These are phyloP conservation scores for Verticillium longisporum DNA, from an alignment of 2,329 filamentous ascomycete species.

Conservation along the genomic window DNA sequence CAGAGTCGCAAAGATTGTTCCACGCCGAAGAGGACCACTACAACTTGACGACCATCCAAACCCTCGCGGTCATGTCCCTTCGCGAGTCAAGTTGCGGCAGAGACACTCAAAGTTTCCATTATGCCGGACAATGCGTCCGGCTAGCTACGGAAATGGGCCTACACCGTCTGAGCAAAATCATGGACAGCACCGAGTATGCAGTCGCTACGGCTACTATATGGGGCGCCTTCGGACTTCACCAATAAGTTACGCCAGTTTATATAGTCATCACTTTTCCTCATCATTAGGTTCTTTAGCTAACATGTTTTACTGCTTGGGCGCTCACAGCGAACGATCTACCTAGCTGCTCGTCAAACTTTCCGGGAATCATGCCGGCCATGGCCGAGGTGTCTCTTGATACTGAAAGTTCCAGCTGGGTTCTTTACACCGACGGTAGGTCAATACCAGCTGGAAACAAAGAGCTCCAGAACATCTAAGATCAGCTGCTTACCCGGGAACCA, in stretches of 20 bases:
- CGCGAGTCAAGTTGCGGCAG: constrained; percentile 66
- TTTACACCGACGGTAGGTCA: too few relatives aligned
- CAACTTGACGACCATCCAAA: constrained; percentile 64
- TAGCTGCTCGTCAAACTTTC: too few relatives aligned
- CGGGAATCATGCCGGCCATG: too few relatives aligned
- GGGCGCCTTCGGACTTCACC: constrained; percentile 56
- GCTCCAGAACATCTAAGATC: too few relatives aligned
- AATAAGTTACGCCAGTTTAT: too few relatives aligned
- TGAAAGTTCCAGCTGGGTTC: too few relatives aligned
- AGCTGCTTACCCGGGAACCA: too few relatives aligned
- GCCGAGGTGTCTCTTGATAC: too few relatives aligned
- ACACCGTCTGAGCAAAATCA: constrained; percentile 46
- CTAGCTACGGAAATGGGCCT: constrained; percentile 67
- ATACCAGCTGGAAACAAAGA: too few relatives aligned
- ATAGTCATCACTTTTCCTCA: too few relatives aligned
- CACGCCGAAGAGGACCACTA: constrained; percentile 52
- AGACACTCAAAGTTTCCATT: constrained; percentile 66
- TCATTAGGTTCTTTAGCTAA: too few relatives aligned
- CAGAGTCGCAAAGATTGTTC: constrained; percentile 57
- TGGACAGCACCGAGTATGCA: constrained; percentile 48
- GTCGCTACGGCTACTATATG: constrained; percentile 55
- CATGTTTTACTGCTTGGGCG: constrained; percentile 50
- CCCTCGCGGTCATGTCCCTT: constrained; percentile 69
- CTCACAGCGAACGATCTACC: too few relatives aligned
- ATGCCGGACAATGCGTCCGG: constrained; percentile 64